Evolutionary conservation across 2,329 filamentous ascomycete genomes (phyloP).

Genomic region (Leptodontidium sp.): DNA sequence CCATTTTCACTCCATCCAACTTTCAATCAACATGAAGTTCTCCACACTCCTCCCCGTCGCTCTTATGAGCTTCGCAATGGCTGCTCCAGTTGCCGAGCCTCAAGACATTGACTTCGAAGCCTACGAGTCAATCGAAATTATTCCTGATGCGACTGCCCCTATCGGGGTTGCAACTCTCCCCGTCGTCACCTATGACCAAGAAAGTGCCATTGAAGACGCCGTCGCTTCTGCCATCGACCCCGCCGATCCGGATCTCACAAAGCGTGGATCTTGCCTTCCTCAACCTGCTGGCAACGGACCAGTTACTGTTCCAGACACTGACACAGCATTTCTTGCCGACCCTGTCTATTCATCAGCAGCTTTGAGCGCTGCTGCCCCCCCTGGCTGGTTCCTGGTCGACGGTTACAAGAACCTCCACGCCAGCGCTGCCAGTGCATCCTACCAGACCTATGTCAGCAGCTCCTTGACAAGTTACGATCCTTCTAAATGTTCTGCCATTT

Average conservation of each 20-base stretch:
- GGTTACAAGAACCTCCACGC: constrained; percentile 45
- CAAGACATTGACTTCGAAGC: constrained; percentile 30
- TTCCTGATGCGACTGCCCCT: constrained; percentile 18
- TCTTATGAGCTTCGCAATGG: constrained; percentile 20
- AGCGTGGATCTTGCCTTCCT: constrained; percentile 24
- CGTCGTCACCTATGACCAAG: constrained; percentile 12
- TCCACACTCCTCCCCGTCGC: constrained; percentile 19
- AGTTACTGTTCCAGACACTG: constrained; percentile 46
- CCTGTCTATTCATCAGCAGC: constrained; percentile 38
- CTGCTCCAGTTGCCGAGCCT: constrained; percentile 24
- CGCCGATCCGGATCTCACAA: constrained; percentile 8
- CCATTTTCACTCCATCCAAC: constrained; percentile 7
- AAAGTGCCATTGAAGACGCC: constrained; percentile 6
- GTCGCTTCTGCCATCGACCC: constrained; percentile 17
- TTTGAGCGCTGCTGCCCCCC: constrained; percentile 40
- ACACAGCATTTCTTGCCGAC: constrained; percentile 43
- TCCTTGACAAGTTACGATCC: constrained; percentile 41
- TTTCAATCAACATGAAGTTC: constrained; percentile 23
- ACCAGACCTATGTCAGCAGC: constrained; percentile 35
- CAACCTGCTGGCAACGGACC: constrained; percentile 45
- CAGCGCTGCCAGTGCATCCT: constrained; percentile 41
- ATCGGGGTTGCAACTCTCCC: constrained; percentile 8
- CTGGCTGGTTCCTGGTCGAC: constrained; percentile 43
- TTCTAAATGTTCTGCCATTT: constrained; percentile 39
- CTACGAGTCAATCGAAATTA: constrained; percentile 21